These are phyloP conservation scores for Aspergillus sp. DNA, from an alignment of 2,329 filamentous ascomycete genomes.

Conservation along the genomic window DNA sequence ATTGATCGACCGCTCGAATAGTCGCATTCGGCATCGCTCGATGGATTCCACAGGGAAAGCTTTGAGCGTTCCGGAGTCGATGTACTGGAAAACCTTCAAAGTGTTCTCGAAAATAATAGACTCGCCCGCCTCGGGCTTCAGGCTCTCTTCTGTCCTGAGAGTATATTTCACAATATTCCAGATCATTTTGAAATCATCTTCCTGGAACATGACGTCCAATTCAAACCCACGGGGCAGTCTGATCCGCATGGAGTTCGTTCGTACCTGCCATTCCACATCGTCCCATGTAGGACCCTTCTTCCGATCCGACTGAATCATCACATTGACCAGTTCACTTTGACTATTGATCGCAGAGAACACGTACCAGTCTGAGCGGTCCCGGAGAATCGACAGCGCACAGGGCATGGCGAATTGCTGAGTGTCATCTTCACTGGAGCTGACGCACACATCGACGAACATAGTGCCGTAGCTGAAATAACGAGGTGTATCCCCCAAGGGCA, in stretches of 20 bases:
- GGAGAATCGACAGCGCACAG: conserved; percentile 66
- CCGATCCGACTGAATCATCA: conserved; percentile 62
- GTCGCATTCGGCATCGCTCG: conserved; percentile 59
- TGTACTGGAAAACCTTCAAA: conserved; percentile 69
- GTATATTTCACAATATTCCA: conserved; percentile 84
- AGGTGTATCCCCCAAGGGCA: conserved; percentile 68
- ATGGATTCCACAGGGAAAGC: conserved; percentile 70
- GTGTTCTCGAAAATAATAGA: conserved; percentile 59
- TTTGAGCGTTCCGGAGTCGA: conserved; percentile 63
- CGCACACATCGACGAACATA: conserved; percentile 63
- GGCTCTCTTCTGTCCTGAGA: conserved; percentile 61
- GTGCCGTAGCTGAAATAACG: conserved; percentile 71
- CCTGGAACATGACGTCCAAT: conserved; percentile 60
- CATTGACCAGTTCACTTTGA: conserved; percentile 67
- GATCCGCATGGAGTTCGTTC: conserved; percentile 57
- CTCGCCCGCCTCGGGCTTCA: conserved; percentile 64
- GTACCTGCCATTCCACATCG: conserved; percentile 70
- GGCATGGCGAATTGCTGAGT: conserved; percentile 63
- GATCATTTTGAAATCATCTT: conserved; percentile 68
- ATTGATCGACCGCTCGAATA: conserved; percentile 65
- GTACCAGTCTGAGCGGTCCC: conserved; percentile 59
- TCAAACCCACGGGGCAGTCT: conserved; percentile 68
- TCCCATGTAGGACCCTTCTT: conserved; percentile 67
- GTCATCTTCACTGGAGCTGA: conserved; percentile 61
- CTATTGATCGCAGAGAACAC: conserved; percentile 68